Conservation (phyloP, 345 rosid genomes). For the Viola odorata region DNA sequence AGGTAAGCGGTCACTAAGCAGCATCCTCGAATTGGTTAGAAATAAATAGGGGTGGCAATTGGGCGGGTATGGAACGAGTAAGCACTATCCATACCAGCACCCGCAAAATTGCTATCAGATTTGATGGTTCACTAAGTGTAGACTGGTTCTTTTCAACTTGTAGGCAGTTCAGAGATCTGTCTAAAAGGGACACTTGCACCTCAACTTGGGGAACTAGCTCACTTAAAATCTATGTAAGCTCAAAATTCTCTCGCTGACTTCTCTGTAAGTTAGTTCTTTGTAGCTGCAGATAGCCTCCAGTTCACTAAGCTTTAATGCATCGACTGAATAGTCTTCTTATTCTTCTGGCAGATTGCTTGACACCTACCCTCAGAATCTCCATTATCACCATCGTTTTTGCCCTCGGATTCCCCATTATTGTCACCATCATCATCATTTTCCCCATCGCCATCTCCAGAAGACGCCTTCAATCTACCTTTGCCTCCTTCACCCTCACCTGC, state of each 20-base stretch:
- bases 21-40: too few species aligned
- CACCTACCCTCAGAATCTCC: constrained; percentile 27
- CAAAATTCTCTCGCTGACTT: constrained; percentile 34
- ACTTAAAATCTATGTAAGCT: constrained; percentile 71
- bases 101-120: too few species aligned
- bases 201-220: constrained; percentile 50
- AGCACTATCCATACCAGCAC: too few species aligned
- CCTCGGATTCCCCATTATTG: too few species aligned
- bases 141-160: constrained; percentile 17
- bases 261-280: constrained; percentile 34
- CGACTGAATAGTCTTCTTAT: constrained; percentile 8
- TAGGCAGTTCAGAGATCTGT: constrained; percentile 61
- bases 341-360: constrained; percentile 40
- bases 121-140: too few species aligned
- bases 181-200: constrained; percentile 70
- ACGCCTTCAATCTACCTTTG: constrained; percentile 18
- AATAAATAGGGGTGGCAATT: too few species aligned
- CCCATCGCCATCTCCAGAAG: constrained; percentile 27
- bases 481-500: constrained; percentile 37
- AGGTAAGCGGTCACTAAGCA: too few species aligned
- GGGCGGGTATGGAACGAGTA: too few species aligned
- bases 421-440: constrained; percentile 20
- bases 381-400: constrained; percentile 1
- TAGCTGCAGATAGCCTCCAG: not conserved
- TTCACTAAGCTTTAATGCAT: constrained; percentile 1